These are phyloP conservation scores for Amphichorda felina DNA, from an alignment of 2,329 filamentous ascomycete species.

Conservation along the genomic window DNA sequence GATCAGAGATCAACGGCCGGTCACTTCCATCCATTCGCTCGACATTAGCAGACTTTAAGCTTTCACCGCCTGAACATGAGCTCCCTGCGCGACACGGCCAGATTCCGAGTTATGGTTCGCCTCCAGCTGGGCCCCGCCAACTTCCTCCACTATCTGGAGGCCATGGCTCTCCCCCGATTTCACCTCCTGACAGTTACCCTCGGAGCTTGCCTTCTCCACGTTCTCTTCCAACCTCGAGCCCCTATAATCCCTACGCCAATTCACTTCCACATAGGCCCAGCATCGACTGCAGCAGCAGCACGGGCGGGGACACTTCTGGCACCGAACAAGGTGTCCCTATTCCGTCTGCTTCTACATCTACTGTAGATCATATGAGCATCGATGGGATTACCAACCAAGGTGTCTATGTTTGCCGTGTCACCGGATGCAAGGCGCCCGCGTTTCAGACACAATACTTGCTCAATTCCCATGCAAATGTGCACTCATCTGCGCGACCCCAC, in stretches of 20 bases:
- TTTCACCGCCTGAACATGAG: slow-evolving; percentile 18
- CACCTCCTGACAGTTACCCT: slow-evolving; percentile 33
- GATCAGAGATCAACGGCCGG: slow-evolving; percentile 3
- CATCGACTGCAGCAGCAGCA: slow-evolving; percentile 29
- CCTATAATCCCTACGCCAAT: slow-evolving; percentile 21
- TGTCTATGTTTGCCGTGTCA: slow-evolving; percentile 43
- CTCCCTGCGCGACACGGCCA: slow-evolving; percentile 11
- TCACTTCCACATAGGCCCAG: slow-evolving; percentile 20
- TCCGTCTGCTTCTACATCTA: slow-evolving; percentile 22
- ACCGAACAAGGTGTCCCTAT: slow-evolving; percentile 31
- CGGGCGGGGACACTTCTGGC: slow-evolving; percentile 32
- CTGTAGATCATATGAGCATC: slow-evolving; percentile 44
- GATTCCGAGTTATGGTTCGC: slow-evolving; percentile 18
- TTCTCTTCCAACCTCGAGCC: slow-evolving; percentile 24
- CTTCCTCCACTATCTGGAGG: slow-evolving; percentile 16
- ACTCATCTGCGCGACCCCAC: slow-evolving; percentile 53
- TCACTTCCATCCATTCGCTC: slow-evolving; percentile 24
- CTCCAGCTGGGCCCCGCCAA: slow-evolving; percentile 18
- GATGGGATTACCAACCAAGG: slow-evolving; percentile 44
- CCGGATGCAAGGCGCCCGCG: slow-evolving; percentile 57
- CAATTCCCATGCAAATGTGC: slow-evolving; percentile 68
- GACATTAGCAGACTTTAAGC: slow-evolving; percentile 22
- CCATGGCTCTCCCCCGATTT: slow-evolving; percentile 32
- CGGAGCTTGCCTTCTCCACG: slow-evolving; percentile 35
- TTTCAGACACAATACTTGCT: slow-evolving; percentile 70